Percentiles rank a stretch among this genome's conserved stretches.
Conservation (phyloP, 495 filamentous ascomycete genomes). For the Neurospora sp. region DNA sequence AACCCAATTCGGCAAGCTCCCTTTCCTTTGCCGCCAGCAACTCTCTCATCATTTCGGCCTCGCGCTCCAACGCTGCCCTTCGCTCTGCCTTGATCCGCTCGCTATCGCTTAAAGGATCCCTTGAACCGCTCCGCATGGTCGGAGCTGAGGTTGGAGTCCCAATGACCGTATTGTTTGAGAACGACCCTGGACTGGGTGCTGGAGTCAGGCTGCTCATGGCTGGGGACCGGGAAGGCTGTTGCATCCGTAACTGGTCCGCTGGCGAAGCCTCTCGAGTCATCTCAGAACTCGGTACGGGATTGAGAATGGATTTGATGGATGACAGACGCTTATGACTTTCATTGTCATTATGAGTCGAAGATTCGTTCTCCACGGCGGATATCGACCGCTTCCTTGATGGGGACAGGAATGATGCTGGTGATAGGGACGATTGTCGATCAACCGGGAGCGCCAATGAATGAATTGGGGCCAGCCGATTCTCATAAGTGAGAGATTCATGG, state of each 20-base stretch:
- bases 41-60: constrained; percentile 69
- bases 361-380: constrained; percentile 43
- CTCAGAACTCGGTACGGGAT: constrained; percentile 31
- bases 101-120: constrained; percentile 34
- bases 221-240: constrained; percentile 25
- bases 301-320: constrained; percentile 74
- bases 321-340: constrained; percentile 50
- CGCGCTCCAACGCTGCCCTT: constrained; percentile 55
- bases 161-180: constrained; percentile 10
- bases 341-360: constrained; percentile 13
- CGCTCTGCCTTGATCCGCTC: constrained; percentile 51
- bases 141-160: constrained; percentile 19
- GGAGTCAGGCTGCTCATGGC: constrained; percentile 17
- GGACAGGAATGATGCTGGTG: constrained; percentile 41
- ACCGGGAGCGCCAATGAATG: constrained; percentile 29
- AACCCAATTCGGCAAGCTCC: constrained; percentile 59
- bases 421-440: constrained; percentile 39
- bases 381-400: constrained; percentile 56
- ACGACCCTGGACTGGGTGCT: constrained; percentile 27
- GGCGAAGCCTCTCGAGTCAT: constrained; percentile 10
- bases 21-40: constrained; percentile 65
- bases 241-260: constrained; percentile 11
- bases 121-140: constrained; percentile 22
- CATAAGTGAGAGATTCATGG: constrained; percentile 35
- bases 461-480: constrained; percentile 46